phyloP scores from a whole-genome alignment of 176 grass and related monocot genomes.

The Triticum monococcum region DNA sequence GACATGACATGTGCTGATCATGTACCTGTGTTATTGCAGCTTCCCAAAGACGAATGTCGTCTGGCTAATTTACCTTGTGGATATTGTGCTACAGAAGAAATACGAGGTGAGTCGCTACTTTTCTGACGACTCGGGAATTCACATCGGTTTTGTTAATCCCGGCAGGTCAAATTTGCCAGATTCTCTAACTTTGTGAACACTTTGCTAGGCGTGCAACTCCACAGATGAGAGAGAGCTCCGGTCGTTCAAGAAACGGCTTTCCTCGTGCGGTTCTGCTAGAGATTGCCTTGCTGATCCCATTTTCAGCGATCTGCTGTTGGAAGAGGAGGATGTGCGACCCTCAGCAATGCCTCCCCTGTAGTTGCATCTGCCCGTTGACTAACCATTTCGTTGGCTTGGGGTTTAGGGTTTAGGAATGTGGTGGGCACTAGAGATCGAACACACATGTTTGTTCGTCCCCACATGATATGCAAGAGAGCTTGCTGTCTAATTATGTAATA shows the following conservation, averaged over 20 bases:
- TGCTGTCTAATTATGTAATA: not conserved
- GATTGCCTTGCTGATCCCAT: constrained; percentile 68
- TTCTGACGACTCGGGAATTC: not conserved
- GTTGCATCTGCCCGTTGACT: not conserved
- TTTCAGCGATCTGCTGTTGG: constrained; percentile 48
- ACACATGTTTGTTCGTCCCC: not conserved
- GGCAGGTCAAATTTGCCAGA: not conserved
- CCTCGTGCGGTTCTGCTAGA: constrained; percentile 45
- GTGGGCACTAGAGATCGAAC: not conserved
- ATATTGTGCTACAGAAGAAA: constrained; percentile 75
- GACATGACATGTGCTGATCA: not conserved
- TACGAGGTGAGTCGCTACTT: constrained; percentile 54
- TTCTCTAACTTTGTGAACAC: constrained; percentile 17
- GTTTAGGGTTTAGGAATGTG: not conserved
- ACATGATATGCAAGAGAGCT: constrained; percentile 25
- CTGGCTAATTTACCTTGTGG: constrained; percentile 95
- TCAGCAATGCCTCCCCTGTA: constrained; percentile 4
- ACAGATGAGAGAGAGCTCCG: constrained; percentile 76
- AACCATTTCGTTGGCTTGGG: not conserved
- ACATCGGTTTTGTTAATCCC: not conserved
- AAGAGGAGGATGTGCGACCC: constrained; percentile 13
- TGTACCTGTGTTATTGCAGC: constrained; percentile 39
- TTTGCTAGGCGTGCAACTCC: constrained; percentile 41
- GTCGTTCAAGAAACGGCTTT: constrained; percentile 73
- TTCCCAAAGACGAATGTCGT: constrained; percentile 84